Evolutionary conservation across 164 flowering plant genomes (phyloP).

Genomic region (Malania oleifera): DNA sequence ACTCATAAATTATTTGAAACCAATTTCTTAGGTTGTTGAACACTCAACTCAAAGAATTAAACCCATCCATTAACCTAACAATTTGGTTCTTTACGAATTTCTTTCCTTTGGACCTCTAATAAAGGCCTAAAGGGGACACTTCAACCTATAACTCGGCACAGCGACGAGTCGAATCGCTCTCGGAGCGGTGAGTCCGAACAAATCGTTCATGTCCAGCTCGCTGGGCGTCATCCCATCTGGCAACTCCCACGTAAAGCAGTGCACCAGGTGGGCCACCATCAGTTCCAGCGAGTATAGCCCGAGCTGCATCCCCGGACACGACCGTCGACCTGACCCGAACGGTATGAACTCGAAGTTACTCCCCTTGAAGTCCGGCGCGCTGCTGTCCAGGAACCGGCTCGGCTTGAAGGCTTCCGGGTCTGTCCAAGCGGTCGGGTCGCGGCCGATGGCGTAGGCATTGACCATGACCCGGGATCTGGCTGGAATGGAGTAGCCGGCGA

Average conservation of each 20-base stretch:
- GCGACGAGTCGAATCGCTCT: slow-evolving; percentile 22
- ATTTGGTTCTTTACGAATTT: too few species aligned
- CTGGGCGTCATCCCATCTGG: slow-evolving; percentile 29
- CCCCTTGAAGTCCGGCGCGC: slow-evolving; percentile 24
- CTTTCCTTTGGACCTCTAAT: too few species aligned
- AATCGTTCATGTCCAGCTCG: slow-evolving; percentile 24
- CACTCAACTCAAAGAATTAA: too few species aligned
- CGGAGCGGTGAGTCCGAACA: slow-evolving; percentile 27
- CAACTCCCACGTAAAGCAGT: slow-evolving; percentile 28
- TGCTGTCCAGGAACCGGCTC: slow-evolving; percentile 11
- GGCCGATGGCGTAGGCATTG: slow-evolving; percentile 32
- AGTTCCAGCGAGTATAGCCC: slow-evolving; percentile 19
- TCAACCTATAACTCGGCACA: slow-evolving; percentile 23
- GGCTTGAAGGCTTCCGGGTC: slow-evolving; percentile 28
- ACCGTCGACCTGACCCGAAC: slow-evolving; percentile 31
- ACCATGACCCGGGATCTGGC: slow-evolving; percentile 25
- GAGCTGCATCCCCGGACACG: slow-evolving; percentile 30
- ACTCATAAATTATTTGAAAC: too few species aligned
- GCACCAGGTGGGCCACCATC: slow-evolving; percentile 15
- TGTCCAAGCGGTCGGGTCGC: slow-evolving; percentile 24
- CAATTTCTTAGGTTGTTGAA: too few species aligned
- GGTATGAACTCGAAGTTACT: slow-evolving; percentile 24
- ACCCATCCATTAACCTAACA: too few species aligned
- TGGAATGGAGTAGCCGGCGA: slow-evolving; percentile 21
- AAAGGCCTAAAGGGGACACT: slow-evolving; percentile 1